phyloP scores from a whole-genome alignment of 2,329 filamentous ascomycete species.

The Capronia americana region DNA sequence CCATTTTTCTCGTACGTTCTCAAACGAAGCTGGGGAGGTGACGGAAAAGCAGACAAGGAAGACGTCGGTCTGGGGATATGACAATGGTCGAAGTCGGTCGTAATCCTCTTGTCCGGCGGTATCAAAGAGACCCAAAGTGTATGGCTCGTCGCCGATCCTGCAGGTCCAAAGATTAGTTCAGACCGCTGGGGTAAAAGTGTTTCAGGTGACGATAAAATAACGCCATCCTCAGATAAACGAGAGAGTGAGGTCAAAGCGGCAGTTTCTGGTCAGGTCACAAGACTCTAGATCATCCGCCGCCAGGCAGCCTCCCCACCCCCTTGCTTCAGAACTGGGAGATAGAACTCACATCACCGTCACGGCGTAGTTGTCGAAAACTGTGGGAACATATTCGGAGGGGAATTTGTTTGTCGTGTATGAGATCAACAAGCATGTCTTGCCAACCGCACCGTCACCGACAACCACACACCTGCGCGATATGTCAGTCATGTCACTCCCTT shows the following conservation, averaged over 20 bases:
- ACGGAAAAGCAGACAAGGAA: constrained; percentile 99
- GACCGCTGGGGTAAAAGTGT: constrained; percentile 7
- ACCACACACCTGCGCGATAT: constrained; percentile 80
- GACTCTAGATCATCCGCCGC: neutral
- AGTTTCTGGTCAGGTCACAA: neutral
- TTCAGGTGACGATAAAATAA: constrained; percentile 1
- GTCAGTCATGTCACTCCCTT: constrained; percentile 37
- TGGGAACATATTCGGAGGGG: constrained; percentile 98
- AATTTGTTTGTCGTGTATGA: constrained; percentile 99
- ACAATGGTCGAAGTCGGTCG: constrained; percentile 92
- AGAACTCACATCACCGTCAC: constrained; percentile 94
- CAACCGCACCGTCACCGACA: constrained; percentile 98
- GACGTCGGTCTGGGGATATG: constrained; percentile 97
- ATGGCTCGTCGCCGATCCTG: constrained; percentile 99
- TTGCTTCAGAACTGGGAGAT: neutral
- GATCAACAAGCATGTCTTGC: constrained; percentile 98
- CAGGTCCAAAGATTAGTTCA: constrained; percentile 32
- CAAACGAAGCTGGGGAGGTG: constrained; percentile 95
- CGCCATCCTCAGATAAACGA: neutral
- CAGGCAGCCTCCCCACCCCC: neutral
- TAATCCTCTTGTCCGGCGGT: constrained; percentile 99
- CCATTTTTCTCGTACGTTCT: constrained; percentile 99
- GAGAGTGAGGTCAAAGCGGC: neutral
- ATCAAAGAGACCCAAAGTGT: constrained; percentile 96
- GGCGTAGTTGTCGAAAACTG: constrained; percentile 99